A percentile compares a stretch with the other conserved stretches of the same genome.
Conservation (phyloP, 2,329 filamentous ascomycete species). For the Ceratocystis huliohia region DNA sequence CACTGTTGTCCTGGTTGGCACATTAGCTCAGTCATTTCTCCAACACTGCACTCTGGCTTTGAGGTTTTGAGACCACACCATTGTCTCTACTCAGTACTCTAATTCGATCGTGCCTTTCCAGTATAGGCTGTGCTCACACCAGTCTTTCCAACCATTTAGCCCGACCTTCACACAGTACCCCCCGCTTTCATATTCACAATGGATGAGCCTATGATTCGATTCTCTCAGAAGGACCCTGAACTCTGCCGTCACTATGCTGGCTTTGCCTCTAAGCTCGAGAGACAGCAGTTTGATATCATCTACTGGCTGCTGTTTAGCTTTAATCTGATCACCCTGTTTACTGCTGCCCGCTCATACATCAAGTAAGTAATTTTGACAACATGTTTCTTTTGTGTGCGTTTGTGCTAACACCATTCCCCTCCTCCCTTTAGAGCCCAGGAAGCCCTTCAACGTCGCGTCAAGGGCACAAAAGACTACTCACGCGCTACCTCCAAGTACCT, state of each 20-base stretch:
- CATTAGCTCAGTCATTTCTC: background rate
- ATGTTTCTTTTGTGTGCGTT: background rate
- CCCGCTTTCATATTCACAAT: background rate
- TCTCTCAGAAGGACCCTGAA: slow-evolving; percentile 24
- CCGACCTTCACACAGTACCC: background rate
- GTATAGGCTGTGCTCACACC: too few species aligned
- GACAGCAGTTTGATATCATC: slow-evolving; percentile 34
- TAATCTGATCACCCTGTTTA: slow-evolving; percentile 35
- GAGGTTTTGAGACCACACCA: background rate
- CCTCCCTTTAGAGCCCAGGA: slow-evolving; percentile 27
- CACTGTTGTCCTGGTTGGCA: slow-evolving; percentile 11
- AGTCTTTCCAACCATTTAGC: background rate
- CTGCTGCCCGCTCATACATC: slow-evolving; percentile 33
- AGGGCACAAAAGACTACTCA: slow-evolving; percentile 27
- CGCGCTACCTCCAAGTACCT: slow-evolving; percentile 34
- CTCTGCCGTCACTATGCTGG: slow-evolving; percentile 33
- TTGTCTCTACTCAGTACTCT: background rate
- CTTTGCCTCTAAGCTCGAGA: slow-evolving; percentile 33
- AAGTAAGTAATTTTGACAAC: slow-evolving; percentile 26
- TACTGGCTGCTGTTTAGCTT: slow-evolving; percentile 37
- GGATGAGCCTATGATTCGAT: slow-evolving; percentile 13
- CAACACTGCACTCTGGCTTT: background rate
- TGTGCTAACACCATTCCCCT: slow-evolving; percentile 4
- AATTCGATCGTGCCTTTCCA: too few species aligned
- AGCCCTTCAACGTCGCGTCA: slow-evolving; percentile 29